A percentile compares a stretch with the other conserved stretches of the same genome.
Conservation (phyloP, 441 rosid species). For the Brassica balearica region DNA sequence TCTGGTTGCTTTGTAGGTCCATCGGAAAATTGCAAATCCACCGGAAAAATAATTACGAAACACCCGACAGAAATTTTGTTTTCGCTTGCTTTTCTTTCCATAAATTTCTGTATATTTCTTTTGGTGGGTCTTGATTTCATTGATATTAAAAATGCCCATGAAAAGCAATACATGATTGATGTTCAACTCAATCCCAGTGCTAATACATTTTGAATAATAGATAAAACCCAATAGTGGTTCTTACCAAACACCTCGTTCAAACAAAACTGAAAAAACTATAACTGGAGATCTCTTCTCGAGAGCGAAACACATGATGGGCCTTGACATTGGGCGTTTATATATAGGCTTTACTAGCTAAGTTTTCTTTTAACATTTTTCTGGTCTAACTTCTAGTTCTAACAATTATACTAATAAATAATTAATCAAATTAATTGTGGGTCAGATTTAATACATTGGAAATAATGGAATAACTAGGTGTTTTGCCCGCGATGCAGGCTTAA, state of each 20-base stretch:
- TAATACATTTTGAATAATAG: background rate
- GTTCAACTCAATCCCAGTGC: background rate
- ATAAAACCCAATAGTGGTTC: background rate
- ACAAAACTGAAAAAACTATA: background rate
- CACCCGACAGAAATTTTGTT: background rate
- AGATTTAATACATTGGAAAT: background rate
- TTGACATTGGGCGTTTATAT: background rate
- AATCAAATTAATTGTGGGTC: too few relatives aligned
- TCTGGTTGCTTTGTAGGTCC: conserved; percentile 34
- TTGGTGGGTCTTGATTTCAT: background rate
- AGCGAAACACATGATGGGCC: background rate
- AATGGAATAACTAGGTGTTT: too few relatives aligned
- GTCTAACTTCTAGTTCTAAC: too few relatives aligned
- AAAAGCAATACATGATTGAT: background rate
- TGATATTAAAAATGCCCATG: background rate
- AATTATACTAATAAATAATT: too few relatives aligned
- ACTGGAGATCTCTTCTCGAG: background rate
- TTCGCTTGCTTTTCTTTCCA: background rate
- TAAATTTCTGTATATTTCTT: background rate
- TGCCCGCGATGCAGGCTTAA: too few relatives aligned
- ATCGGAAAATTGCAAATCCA: conserved; percentile 25
- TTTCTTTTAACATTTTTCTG: background rate
- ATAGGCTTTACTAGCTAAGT: background rate
- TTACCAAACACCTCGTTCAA: background rate
- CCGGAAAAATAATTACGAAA: conserved; percentile 22